A percentile compares a stretch with the other conserved stretches of the same genome.
Evolutionary conservation across 768 basidiomycete genomes (phyloP).

Genomic region (Xerocomus potaroensis): DNA sequence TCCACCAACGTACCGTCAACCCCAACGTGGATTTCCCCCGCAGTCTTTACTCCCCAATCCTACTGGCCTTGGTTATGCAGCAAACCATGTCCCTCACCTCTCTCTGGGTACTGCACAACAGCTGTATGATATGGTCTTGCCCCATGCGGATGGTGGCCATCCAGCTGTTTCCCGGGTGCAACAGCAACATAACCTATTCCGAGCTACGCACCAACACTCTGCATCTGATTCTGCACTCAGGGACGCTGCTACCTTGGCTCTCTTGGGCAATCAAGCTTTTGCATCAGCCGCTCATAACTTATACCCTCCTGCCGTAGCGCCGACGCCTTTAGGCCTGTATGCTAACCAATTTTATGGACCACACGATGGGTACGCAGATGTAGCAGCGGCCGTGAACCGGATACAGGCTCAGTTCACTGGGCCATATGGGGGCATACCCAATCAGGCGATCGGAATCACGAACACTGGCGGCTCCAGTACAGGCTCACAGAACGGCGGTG

Average conservation of each 20-base stretch:
- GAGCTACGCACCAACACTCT: constrained; percentile 75
- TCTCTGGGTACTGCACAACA: constrained; percentile 74
- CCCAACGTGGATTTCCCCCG: constrained; percentile 53
- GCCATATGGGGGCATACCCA: constrained; percentile 49
- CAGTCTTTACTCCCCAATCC: constrained; percentile 53
- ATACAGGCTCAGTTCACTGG: constrained; percentile 53
- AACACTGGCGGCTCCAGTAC: constrained; percentile 35
- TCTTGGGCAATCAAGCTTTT: constrained; percentile 58
- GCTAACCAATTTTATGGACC: constrained; percentile 65
- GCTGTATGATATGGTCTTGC: constrained; percentile 74
- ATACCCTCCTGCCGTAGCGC: constrained; percentile 45
- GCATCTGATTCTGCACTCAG: constrained; percentile 74
- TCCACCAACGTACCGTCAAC: constrained; percentile 55
- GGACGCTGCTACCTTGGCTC: constrained; percentile 62
- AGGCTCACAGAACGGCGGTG: constrained; percentile 39
- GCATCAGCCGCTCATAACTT: constrained; percentile 42
- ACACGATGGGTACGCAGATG: constrained; percentile 56
- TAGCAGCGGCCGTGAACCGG: constrained; percentile 56
- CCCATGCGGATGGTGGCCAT: constrained; percentile 47
- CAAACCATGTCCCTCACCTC: constrained; percentile 59
- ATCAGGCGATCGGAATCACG: constrained; percentile 40
- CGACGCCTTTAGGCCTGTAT: constrained; percentile 58
- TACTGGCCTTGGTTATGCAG: constrained; percentile 48
- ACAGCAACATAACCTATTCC: constrained; percentile 73
- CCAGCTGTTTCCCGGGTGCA: constrained; percentile 72